Base-by-base conservation (phyloP, 2,329 filamentous ascomycete genomes). In the Fusarium sp. region DNA sequence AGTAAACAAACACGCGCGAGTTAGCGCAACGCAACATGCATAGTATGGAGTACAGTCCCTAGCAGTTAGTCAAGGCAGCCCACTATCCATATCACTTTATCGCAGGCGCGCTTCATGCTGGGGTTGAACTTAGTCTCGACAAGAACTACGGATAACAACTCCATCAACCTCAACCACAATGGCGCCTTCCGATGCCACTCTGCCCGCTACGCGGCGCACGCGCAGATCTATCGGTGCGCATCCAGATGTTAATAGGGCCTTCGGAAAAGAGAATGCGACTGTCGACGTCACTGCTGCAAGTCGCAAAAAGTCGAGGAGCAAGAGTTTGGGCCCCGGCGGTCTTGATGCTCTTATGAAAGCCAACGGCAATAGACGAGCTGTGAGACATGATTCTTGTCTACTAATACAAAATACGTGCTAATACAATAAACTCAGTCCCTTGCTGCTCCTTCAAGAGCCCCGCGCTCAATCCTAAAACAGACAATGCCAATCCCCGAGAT, bases 251-350 rank as follows among this genome's bases (percentile, higher is more conserved):
- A 83, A 74, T 72, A 87, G 82, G 78, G 79, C 81, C 37, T 79
- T 84, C 67, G 90, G 93, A 74, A 94, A 93, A 79, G 93, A 96
- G 76, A 96, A 96, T 83, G 86, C 87, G 75, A 92, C 90, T 5
- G 81, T 90, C 43, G 90, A 93, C 70, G 78, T 91, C 57, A 85
- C 83, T 63, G 83, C 82, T 30, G 83, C 82, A 60, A 84, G 79
- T 75, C 83, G 85, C 65, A 86, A 86, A 81, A 95, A 94, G 81
- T 92, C 91, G 60, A 90, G 96, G 70, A 97, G 95, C 81, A 98
- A 97, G 83, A 98, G 95, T 80, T 90, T 99, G 71, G 96, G 96
- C 4, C 95, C 96, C 17, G 96, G 95, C 50, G 94, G 94, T 26
- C 81, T 97, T 45, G 94, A 96, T 83, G 90, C 91, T 58, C 84